These are phyloP conservation scores for Claviceps sp. DNA, from an alignment of 2,329 filamentous ascomycete species.

Conservation along the genomic window DNA sequence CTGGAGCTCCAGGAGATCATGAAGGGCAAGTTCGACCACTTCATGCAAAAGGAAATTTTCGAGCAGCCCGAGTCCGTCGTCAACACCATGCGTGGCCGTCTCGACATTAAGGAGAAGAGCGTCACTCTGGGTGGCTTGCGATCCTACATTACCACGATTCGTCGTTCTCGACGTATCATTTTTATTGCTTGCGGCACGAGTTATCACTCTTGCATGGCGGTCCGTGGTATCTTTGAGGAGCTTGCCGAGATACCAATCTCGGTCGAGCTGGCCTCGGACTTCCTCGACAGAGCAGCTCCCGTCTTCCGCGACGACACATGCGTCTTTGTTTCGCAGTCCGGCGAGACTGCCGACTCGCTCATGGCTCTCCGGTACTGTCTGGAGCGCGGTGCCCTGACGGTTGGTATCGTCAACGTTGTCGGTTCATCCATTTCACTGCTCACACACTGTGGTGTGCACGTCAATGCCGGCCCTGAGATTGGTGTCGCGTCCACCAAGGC, in stretches of 20 bases:
- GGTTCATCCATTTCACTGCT: constrained; percentile 97
- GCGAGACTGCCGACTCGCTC: constrained; percentile 94
- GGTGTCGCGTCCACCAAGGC: constrained; percentile 99
- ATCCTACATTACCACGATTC: constrained; percentile 93
- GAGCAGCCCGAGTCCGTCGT: constrained; percentile 98
- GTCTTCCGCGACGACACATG: constrained; percentile 99
- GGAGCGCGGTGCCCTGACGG: constrained; percentile 91
- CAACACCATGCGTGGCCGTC: constrained; percentile 98
- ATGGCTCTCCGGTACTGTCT: constrained; percentile 96
- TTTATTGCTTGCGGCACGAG: constrained; percentile 98
- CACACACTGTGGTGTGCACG: constrained; percentile 98
- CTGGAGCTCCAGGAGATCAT: constrained; percentile 99
- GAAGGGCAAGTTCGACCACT: constrained; percentile 99
- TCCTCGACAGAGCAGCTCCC: constrained; percentile 89
- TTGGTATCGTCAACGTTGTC: constrained; percentile 97
- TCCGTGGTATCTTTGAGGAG: constrained; percentile 95
- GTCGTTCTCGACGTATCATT: constrained; percentile 91
- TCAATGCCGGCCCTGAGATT: constrained; percentile 97
- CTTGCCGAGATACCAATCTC: constrained; percentile 95
- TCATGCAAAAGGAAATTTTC: constrained; percentile 99
- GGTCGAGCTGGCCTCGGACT: constrained; percentile 94
- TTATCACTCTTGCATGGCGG: constrained; percentile 99
- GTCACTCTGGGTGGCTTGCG: constrained; percentile 92
- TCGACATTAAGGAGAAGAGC: constrained; percentile 85
- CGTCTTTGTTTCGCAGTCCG: constrained; percentile 97